Percentiles rank a stretch among this genome's conserved stretches.
These are phyloP conservation scores for Lindgomyces ingoldianus DNA, from an alignment of 495 filamentous ascomycete genomes.

Conservation along the genomic window DNA sequence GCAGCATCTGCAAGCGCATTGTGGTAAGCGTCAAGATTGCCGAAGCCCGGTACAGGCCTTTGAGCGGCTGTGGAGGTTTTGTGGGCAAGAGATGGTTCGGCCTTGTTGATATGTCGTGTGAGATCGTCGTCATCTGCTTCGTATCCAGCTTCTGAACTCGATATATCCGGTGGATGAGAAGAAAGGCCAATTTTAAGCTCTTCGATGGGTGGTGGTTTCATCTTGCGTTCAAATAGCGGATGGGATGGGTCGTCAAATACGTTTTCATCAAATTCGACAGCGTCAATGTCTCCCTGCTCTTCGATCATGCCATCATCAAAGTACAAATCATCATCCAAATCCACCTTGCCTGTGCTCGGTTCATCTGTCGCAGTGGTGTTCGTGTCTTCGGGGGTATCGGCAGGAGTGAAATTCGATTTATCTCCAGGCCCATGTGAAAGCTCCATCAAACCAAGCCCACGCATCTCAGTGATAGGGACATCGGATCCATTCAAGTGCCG, in stretches of 20 bases:
- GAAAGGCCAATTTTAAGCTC: constrained; percentile 11
- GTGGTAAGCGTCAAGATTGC: constrained; percentile 69
- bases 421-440: constrained; percentile 5
- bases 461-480: constrained; percentile 4
- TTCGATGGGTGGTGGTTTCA: constrained; percentile 12
- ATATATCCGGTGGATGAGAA: constrained; percentile 19
- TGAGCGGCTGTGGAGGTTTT: constrained; percentile 26
- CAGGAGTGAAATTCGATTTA: constrained; percentile 18
- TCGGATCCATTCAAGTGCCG: constrained; percentile 6
- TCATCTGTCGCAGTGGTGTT: constrained; percentile 63
- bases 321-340: constrained; percentile 41
- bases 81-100: constrained; percentile 30
- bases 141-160: constrained; percentile 20
- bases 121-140: constrained; percentile 27
- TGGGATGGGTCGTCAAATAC: constrained; percentile 41
- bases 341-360: constrained; percentile 39
- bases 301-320: constrained; percentile 46
- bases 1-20: constrained; percentile 78
- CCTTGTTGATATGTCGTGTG: constrained; percentile 9
- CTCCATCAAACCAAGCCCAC: constrained; percentile 29
- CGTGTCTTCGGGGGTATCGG: constrained; percentile 69
- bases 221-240: constrained; percentile 35
- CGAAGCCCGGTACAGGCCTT: constrained; percentile 17
- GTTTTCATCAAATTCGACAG: constrained; percentile 40
- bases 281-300: constrained; percentile 28